Percentiles rank a stretch among this genome's conserved stretches.
Conservation (phyloP, 257 asterid genomes). For the Jacaranda mimosifolia region DNA sequence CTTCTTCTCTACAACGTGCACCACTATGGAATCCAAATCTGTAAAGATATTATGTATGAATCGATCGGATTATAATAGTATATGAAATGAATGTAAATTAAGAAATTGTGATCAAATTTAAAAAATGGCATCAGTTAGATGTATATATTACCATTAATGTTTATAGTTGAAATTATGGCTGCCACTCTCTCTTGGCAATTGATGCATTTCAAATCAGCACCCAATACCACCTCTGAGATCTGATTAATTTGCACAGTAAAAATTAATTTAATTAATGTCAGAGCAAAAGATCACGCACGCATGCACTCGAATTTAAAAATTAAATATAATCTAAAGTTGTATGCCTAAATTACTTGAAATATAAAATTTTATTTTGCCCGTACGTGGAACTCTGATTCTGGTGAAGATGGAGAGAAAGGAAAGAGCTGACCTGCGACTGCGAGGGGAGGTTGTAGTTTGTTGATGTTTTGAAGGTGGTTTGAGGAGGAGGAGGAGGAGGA, state of each 20-base stretch:
- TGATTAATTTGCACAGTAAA: background rate
- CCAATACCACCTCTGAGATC: slow-evolving; percentile 40
- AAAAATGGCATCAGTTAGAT: too few species aligned
- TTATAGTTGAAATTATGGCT: slow-evolving; percentile 31
- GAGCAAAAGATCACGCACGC: too few species aligned
- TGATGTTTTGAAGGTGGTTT: slow-evolving; percentile 17
- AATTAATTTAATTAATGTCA: too few species aligned
- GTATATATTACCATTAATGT: background rate
- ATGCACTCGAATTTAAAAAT: too few species aligned
- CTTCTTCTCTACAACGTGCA: slow-evolving; percentile 45
- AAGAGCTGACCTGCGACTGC: slow-evolving; percentile 31
- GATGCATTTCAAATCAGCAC: slow-evolving; percentile 46
- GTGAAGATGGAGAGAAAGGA: background rate
- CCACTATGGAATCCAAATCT: slow-evolving; percentile 50
- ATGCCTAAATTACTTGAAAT: too few species aligned
- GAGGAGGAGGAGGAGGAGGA: slow-evolving; percentile 24
- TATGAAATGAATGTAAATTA: too few species aligned
- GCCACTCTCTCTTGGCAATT: slow-evolving; percentile 42
- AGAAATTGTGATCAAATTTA: too few species aligned
- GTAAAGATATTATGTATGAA: background rate
- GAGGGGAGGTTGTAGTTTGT: background rate
- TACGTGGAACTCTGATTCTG: background rate
- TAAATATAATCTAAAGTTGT: background rate
- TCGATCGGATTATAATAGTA: too few species aligned
- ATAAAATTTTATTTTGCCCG: background rate